phyloP scores from a whole-genome alignment of 192 early-diverging fungal species.

The Oehlia diaphana region DNA sequence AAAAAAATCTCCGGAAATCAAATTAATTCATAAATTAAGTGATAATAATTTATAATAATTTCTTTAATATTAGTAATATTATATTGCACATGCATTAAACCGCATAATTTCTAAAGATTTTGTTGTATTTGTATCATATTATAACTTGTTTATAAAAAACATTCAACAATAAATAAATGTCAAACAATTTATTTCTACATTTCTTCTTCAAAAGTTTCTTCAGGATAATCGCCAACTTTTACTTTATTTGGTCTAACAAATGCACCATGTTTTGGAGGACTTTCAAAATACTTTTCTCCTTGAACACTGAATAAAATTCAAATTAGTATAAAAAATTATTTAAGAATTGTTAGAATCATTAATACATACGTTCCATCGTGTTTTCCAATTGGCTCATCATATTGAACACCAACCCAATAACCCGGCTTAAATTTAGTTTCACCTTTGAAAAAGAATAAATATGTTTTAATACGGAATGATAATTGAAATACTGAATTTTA shows the following conservation, averaged over 20 bases:
- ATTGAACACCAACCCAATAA: constrained; percentile 91
- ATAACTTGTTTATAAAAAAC: too few species aligned
- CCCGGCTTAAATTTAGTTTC: constrained; percentile 78
- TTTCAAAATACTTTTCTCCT: constrained; percentile 77
- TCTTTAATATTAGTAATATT: too few species aligned
- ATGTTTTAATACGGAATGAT: background rate
- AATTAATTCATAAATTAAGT: too few species aligned
- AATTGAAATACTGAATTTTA: background rate
- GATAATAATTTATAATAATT: too few species aligned
- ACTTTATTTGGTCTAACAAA: constrained; percentile 92
- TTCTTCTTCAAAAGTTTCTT: constrained; percentile 65
- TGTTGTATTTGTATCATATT: too few species aligned
- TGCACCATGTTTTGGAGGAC: constrained; percentile 72
- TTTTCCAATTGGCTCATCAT: constrained; percentile 96
- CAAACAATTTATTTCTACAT: background rate
- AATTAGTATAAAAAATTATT: background rate
- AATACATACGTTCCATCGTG: constrained; percentile 72
- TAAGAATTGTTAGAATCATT: background rate
- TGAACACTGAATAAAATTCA: constrained; percentile 51
- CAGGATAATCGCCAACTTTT: constrained; percentile 89
- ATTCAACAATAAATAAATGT: too few species aligned
- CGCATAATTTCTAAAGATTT: too few species aligned
- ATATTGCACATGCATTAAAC: too few species aligned
- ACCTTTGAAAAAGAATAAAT: constrained; percentile 39
- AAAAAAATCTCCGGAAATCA: too few species aligned